Evolutionary conservation across 805 yeast genomes (phyloP), one percentile per base, ranked within the genome.

Genomic region (Ogataea ramenticola): DNA sequence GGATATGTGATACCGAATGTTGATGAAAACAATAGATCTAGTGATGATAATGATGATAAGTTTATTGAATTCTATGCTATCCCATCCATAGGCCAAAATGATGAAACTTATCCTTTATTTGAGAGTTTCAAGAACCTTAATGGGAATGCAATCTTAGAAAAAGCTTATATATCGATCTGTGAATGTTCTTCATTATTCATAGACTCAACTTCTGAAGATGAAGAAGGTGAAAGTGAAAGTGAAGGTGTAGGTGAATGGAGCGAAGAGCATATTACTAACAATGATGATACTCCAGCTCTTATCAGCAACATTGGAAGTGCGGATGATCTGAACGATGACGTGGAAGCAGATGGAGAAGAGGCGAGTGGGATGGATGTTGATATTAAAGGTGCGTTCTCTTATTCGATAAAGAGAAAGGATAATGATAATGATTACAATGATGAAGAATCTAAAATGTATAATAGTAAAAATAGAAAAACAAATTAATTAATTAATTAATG

Each of bases 131-230:
- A 36, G 21, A 24, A 40, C 16, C 24, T 40, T 33, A 24, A 17
- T 4, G 11, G 31, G 19, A 41, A 41, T 17, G 24, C 44, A n/a
- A 16, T 38, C 5, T 19, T 46, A 10, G 21, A 20, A 16, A 43
- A 49, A 15, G 34, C 66, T 24, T 71, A 67, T 51, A 55, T 60
- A 9, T 64, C 68, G 8, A 46, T 71, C 48, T 52, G 63, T 26
- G 54, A 58, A 43, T 70, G 75, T 49, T 66, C 73, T 3, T 60
- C 68, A 3, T 49, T 67, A 29, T 68, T 70, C 49, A 49, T 43
- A 24, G 74, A 68, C 43, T 49, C 61, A 1, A 57, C 48, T 11
- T 43, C 53, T 5, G 44, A 42, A 6, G 52, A 47, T 20, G 41
- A 26, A 14, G 26, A 19, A 27, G 42, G 37, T 6, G 33, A 42